Evolutionary conservation across 805 yeast genomes (phyloP).

Genomic region (Jamesozyma rosinii): DNA sequence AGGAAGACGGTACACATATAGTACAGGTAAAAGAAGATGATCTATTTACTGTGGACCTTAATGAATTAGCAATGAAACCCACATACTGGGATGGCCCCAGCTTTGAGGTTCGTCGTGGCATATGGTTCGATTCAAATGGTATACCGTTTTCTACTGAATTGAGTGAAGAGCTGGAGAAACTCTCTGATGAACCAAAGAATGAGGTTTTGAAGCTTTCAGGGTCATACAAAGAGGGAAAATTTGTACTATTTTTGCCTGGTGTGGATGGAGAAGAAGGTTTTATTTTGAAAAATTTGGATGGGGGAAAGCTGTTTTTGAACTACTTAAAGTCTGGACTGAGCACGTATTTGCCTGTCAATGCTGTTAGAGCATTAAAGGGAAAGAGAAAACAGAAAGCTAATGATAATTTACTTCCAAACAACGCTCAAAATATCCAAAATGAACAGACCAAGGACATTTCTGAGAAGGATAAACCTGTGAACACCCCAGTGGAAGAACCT

Average conservation of each 20-base stretch:
- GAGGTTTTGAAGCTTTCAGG: conserved; percentile 3
- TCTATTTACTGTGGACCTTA: conserved; percentile 62
- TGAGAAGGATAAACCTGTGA: conserved; percentile 16
- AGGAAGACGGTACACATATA: neutral
- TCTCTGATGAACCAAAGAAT: neutral
- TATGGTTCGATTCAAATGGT: conserved; percentile 64
- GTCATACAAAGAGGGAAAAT: conserved; percentile 9
- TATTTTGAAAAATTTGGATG: conserved; percentile 37
- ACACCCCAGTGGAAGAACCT: neutral
- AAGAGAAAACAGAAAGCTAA: neutral
- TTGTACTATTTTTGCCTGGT: conserved; percentile 27
- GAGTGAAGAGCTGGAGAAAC: conserved; percentile 49
- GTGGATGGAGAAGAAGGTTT: conserved; percentile 28
- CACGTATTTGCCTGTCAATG: conserved; percentile 37
- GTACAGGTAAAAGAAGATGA: conserved; percentile 73
- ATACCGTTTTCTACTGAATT: conserved; percentile 44
- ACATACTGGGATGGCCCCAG: conserved; percentile 84
- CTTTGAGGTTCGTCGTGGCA: conserved; percentile 74
- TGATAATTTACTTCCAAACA: neutral
- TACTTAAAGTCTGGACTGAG: conserved; percentile 29
- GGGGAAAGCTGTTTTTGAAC: conserved; percentile 33
- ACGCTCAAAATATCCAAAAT: neutral
- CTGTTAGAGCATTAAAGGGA: conserved; percentile 31
- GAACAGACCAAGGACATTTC: conserved; percentile 32
- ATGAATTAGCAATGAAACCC: conserved; percentile 47